Evolutionary conservation across 345 rosid genomes (phyloP), one percentile per base, ranked within the genome.

Genomic region (Eucalyptus rudis): DNA sequence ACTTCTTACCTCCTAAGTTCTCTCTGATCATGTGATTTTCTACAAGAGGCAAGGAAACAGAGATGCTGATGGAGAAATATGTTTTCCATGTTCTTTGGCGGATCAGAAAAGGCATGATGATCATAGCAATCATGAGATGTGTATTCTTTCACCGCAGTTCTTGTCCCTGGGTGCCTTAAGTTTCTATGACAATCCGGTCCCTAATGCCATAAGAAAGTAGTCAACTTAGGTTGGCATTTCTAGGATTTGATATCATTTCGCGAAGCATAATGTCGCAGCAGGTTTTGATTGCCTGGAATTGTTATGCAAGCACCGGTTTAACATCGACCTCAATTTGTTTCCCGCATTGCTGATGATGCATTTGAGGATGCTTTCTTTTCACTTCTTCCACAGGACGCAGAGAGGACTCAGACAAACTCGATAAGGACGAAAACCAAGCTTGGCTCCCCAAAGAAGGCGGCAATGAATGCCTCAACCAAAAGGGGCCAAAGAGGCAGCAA

Each of bases 391-490:
- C 81, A 33, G 80, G 81, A 36, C 81, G 40, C 45, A 36, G 44
- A 71, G 47, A 36, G 47, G 47, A 76, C 47, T 20, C 27, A 16
- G 20, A 88, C 54, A 5, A 76, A 58, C 80, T 52, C 22, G 86
- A 88, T 51, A 66, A 27, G 59, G 97, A 95, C 47, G 94, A 93
- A 91, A 89, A 92, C 94, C n/a, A 93, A 93, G 91, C 96, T 96
- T 40, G 94, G 94, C 43, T 92, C 97, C 13, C 84, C 95, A 56
- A 95, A 93, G 93, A 96, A 95, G 94, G 95, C 93, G 88, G 98
- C 98, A 14, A 93, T 94, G 64, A 93, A 88, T 92, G 97, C 97
- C 64, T 96, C 97, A 5, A 90, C 92, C 91, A 95, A 92, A 92
- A 97, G 86, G 90, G 89, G 93, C 45, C 94, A 96, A 45, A 92